A percentile compares a stretch with the other conserved stretches of the same genome.
Conservation (phyloP, 179 eudicot genomes). For the Spinacia oleracea region DNA sequence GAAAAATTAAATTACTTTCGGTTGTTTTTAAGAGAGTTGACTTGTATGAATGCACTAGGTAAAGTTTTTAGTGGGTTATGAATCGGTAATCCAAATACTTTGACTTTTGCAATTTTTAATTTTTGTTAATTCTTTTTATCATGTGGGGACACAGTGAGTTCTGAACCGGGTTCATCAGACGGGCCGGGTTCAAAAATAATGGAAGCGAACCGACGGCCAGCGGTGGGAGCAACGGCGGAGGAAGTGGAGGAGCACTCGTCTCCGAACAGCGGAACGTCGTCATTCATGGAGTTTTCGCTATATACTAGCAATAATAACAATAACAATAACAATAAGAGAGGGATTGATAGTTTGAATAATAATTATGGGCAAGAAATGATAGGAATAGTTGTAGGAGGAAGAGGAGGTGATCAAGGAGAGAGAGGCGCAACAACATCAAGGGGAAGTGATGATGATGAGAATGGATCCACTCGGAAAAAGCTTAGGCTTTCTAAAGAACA, state of each 20-base stretch:
- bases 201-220: conserved; percentile 43
- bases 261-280: conserved; percentile 62
- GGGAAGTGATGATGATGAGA: conserved; percentile 77
- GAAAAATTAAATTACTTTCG: neutral
- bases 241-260: conserved; percentile 58
- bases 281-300: conserved; percentile 51
- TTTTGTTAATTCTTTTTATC: neutral
- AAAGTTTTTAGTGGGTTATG: conserved; percentile 12
- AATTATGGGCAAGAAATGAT: conserved; percentile 25
- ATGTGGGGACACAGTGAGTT: conserved; percentile 39
- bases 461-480: conserved; percentile 59
- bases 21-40: conserved; percentile 19
- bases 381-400: conserved; percentile 9
- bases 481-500: conserved; percentile 80
- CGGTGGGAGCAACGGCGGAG: conserved; percentile 36
- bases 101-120: neutral
- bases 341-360: neutral
- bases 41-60: conserved; percentile 17
- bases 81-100: neutral
- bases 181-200: conserved; percentile 29
- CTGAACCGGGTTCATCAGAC: conserved; percentile 56
- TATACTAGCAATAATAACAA: conserved; percentile 30
- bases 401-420: conserved; percentile 35
- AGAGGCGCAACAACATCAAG: conserved; percentile 38
- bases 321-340: conserved; percentile 18